These are phyloP conservation scores for Teratosphaeria zuluensis DNA, from an alignment of 2,329 filamentous ascomycete species.

Conservation along the genomic window DNA sequence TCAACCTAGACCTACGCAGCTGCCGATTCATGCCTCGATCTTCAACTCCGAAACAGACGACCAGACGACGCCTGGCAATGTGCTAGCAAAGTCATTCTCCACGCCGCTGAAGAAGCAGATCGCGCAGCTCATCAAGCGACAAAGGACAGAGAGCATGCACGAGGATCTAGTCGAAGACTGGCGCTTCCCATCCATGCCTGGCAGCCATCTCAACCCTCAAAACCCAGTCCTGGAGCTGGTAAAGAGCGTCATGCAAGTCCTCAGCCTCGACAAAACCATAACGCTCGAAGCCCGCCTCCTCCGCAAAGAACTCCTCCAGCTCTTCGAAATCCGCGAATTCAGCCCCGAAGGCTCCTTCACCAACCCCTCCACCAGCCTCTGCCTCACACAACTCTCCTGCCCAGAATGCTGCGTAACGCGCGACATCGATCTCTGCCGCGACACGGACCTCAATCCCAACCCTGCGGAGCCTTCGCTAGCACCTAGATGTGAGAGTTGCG, in stretches of 20 bases:
- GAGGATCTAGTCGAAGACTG: conserved; percentile 82
- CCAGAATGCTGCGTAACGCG: conserved; percentile 81
- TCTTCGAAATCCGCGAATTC: conserved; percentile 95
- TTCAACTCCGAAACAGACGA: conserved; percentile 50
- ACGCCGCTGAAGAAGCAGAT: conserved; percentile 88
- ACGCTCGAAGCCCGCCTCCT: conserved; percentile 78
- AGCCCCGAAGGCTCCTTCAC: conserved; percentile 75
- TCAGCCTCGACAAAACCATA: conserved; percentile 84
- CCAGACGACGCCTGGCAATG: conserved; percentile 45
- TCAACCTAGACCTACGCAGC: conserved; percentile 50
- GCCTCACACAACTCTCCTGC: conserved; percentile 69
- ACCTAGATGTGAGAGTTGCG: conserved; percentile 59
- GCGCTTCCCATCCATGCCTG: conserved; percentile 69
- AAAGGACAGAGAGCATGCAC: conserved; percentile 81
- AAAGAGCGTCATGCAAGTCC: conserved; percentile 84
- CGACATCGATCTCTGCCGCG: conserved; percentile 85
- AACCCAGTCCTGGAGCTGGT: conserved; percentile 85
- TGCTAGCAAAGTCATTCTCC: conserved; percentile 74
- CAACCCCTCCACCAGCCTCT: conserved; percentile 71
- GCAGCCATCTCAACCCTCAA: conserved; percentile 52
- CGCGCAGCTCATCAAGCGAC: conserved; percentile 66
- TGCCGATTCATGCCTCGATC: conserved; percentile 47
- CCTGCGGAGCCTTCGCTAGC: conserved; percentile 39
- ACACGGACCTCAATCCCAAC: conserved; percentile 54
- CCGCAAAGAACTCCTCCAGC: conserved; percentile 74